Percentiles rank a stretch among this genome's conserved stretches.
Conservation (phyloP, 2,329 filamentous ascomycete genomes). For the Ophiocordyceps robertsii region DNA sequence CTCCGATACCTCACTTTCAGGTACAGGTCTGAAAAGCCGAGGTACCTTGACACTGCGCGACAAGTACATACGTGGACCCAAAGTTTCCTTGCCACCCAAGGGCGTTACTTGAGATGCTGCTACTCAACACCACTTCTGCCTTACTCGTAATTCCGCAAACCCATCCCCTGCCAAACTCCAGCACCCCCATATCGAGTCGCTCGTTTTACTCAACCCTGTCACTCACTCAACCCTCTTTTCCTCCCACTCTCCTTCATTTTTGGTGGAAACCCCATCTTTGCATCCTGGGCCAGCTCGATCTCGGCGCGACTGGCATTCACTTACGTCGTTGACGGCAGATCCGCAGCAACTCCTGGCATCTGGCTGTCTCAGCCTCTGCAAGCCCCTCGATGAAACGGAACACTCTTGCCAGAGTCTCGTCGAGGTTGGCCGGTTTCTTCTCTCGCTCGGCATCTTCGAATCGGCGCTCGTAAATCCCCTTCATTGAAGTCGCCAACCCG, state of each 20-base stretch:
- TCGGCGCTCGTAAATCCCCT: neutral
- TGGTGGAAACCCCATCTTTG: neutral
- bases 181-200: neutral
- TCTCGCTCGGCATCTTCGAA: neutral
- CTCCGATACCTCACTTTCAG: neutral
- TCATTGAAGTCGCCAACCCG: conserved; percentile 2
- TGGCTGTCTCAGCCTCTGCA: conserved; percentile 7
- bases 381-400: conserved; percentile 13
- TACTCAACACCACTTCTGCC: neutral
- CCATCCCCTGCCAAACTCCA: neutral
- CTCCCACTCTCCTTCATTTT: neutral
- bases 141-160: neutral
- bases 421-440: conserved; percentile 5
- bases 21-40: neutral
- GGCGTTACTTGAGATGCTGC: neutral
- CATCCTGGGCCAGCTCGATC: neutral
- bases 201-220: neutral
- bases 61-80: neutral
- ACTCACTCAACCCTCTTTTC: neutral
- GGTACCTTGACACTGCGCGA: neutral
- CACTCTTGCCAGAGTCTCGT: conserved; percentile 6
- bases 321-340: neutral
- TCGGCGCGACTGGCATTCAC: neutral
- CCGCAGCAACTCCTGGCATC: neutral
- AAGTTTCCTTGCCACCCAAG: neutral